These are phyloP conservation scores for Backusella westeae DNA, from an alignment of 192 early-diverging fungal species.

Conservation along the genomic window DNA sequence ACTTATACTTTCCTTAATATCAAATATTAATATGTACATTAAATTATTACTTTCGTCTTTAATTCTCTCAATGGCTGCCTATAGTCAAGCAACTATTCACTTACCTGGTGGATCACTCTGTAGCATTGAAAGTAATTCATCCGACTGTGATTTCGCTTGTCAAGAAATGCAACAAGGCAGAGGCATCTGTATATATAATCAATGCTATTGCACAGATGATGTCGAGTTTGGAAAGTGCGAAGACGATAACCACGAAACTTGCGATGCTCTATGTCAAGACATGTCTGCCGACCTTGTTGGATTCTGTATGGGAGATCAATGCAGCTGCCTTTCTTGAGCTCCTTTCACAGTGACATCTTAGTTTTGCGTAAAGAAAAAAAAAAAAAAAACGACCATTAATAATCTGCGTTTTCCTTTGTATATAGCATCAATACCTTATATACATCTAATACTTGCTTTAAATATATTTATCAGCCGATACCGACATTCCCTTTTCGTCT, in stretches of 20 bases:
- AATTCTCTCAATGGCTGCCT: neutral
- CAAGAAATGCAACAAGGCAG: slow-evolving; percentile 4
- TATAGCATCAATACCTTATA: neutral
- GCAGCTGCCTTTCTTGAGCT: slow-evolving; percentile 8
- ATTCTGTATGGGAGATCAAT: slow-evolving; percentile 17
- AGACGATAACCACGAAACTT: slow-evolving; percentile 18
- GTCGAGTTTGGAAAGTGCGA: slow-evolving; percentile 7
- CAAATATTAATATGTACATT: neutral
- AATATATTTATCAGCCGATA: neutral
- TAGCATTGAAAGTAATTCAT: neutral
- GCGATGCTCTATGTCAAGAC: slow-evolving; percentile 18
- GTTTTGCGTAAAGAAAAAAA: neutral
- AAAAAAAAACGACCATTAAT: neutral
- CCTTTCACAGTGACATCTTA: neutral
- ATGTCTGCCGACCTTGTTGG: slow-evolving; percentile 11
- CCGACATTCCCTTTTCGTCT: neutral
- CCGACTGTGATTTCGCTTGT: slow-evolving; percentile 10
- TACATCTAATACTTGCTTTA: neutral
- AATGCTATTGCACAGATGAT: slow-evolving; percentile 11
- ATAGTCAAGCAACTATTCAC: neutral
- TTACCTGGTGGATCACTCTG: neutral
- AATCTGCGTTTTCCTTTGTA: neutral
- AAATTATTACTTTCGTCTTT: slow-evolving; percentile 4
- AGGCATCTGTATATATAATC: slow-evolving; percentile 14
- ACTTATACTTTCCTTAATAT: neutral